phyloP scores from a whole-genome alignment of 495 filamentous ascomycete genomes.

The Xylaria scruposa region DNA sequence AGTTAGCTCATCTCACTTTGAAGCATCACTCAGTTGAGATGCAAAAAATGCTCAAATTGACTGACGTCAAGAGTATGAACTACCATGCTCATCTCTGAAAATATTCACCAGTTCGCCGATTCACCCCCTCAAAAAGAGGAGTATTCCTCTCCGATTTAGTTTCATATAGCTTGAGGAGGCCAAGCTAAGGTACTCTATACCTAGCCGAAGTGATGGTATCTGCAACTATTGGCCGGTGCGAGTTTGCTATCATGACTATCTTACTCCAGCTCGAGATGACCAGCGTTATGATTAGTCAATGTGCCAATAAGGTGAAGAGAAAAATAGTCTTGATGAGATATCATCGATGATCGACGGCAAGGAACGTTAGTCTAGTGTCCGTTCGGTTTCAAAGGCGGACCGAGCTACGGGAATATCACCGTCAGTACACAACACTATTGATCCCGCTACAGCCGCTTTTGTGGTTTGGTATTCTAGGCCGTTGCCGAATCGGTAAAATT shows the following conservation, averaged over 20 bases:
- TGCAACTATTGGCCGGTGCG: background rate
- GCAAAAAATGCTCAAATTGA: background rate
- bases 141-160: background rate
- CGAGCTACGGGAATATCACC: background rate
- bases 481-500: background rate
- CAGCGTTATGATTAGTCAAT: background rate
- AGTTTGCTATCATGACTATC: background rate
- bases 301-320: background rate
- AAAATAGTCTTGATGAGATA: background rate
- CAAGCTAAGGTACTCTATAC: background rate
- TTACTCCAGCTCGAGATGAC: background rate
- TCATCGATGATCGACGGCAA: background rate
- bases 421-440: background rate
- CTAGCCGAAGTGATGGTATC: background rate
- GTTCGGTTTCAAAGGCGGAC: background rate
- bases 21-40: background rate
- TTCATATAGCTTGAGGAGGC: background rate
- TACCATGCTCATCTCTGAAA: background rate
- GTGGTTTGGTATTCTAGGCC: background rate
- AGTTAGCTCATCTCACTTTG: background rate
- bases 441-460: background rate
- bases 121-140: background rate
- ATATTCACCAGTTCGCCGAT: background rate
- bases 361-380: background rate
- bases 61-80: background rate